Percentiles rank a stretch among this genome's conserved stretches.
These are phyloP conservation scores for Cyberlindnera meyerae DNA, from an alignment of 805 yeast species.

Conservation along the genomic window DNA sequence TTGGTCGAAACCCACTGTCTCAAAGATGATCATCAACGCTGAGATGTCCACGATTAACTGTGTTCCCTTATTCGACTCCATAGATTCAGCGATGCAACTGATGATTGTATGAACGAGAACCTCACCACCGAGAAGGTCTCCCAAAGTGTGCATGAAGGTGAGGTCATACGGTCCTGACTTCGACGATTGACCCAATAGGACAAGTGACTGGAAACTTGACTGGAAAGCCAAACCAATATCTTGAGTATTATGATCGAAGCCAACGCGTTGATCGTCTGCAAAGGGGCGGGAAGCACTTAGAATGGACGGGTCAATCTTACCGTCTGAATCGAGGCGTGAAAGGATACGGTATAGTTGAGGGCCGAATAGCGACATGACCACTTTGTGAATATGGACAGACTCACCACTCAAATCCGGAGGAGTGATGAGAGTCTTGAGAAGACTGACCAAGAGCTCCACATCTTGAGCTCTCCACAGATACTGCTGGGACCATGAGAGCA, in stretches of 20 bases:
- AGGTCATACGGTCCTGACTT: constrained; percentile 17
- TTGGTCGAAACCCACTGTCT: constrained; percentile 2
- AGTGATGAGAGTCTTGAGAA: constrained; percentile 36
- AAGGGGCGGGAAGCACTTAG: constrained; percentile 16
- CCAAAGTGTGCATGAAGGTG: constrained; percentile 12
- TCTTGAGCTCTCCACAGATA: constrained; percentile 33
- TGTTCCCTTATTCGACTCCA: constrained; percentile 14
- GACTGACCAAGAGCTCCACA: constrained; percentile 31
- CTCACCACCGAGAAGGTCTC: constrained; percentile 17
- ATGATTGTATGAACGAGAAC: too few species aligned
- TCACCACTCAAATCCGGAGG: constrained; percentile 43
- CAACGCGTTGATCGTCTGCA: too few species aligned
- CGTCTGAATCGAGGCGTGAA: constrained; percentile 3
- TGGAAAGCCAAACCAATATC: constrained; percentile 17
- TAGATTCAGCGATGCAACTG: constrained; percentile 20
- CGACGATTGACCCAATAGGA: constrained; percentile 24
- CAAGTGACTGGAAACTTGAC: constrained; percentile 15
- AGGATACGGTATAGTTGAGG: constrained; percentile 15
- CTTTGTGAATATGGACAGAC: constrained; percentile 38
- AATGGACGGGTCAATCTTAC: constrained; percentile 17
- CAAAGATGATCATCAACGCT: constrained; percentile 12
- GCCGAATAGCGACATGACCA: constrained; percentile 29
- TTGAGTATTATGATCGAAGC: constrained; percentile 7
- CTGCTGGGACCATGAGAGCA: constrained; percentile 44
- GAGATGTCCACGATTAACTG: constrained; percentile 18